Conservation (phyloP, 148 eudicot genomes). For the Diospyros kaki region DNA sequence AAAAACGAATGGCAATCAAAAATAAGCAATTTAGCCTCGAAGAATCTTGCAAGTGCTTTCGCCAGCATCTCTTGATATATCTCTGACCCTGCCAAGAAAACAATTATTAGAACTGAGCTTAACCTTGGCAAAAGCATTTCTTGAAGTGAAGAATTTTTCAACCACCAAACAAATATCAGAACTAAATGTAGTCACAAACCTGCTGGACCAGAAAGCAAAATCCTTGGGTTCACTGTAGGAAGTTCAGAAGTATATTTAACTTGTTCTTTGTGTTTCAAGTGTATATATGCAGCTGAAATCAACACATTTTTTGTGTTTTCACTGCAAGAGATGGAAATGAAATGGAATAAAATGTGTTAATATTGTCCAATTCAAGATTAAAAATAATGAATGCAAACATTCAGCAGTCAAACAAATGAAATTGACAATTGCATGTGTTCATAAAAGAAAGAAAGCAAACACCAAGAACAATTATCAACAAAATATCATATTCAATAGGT, state of each 20-base stretch:
- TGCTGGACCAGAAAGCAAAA: slow-evolving; percentile 95
- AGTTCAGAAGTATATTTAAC: slow-evolving; percentile 76
- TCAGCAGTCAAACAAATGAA: slow-evolving; percentile 1
- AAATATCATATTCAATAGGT: background rate
- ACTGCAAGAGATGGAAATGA: slow-evolving; percentile 37
- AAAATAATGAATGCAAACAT: background rate
- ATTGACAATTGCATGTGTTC: background rate
- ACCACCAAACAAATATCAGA: background rate
- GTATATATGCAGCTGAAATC: slow-evolving; percentile 85
- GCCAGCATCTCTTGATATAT: slow-evolving; percentile 93
- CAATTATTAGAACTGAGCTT: slow-evolving; percentile 11
- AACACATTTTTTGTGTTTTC: slow-evolving; percentile 85
- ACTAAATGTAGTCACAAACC: slow-evolving; percentile 34
- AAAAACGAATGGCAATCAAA: slow-evolving; percentile 78
- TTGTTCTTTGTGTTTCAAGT: slow-evolving; percentile 76
- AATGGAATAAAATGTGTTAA: background rate
- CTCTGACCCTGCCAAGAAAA: slow-evolving; percentile 65
- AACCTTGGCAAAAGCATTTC: background rate
- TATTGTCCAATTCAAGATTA: background rate
- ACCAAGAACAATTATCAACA: background rate
- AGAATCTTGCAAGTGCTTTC: slow-evolving; percentile 82
- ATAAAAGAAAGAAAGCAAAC: background rate
- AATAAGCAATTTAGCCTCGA: slow-evolving; percentile 85
- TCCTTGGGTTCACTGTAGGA: slow-evolving; percentile 78
- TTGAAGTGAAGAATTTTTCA: background rate